Conservation (phyloP, 129 eudicot species). For the Logfia minima region DNA sequence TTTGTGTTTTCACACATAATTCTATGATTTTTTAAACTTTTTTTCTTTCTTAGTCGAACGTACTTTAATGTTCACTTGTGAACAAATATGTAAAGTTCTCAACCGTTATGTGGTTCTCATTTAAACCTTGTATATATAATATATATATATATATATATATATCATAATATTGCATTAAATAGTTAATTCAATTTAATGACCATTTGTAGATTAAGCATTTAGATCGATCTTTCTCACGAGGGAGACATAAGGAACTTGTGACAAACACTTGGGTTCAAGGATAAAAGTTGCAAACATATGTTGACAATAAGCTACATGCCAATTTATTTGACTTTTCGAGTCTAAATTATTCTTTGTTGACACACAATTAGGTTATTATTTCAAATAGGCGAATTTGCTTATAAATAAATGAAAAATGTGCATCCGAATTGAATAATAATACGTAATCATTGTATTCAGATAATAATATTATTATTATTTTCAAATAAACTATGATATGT, state of each 20-base stretch:
- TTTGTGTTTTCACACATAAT: no score
- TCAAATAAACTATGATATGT: background rate
- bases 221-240: conserved; percentile 4
- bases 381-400: background rate
- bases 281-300: conserved; percentile 32
- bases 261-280: conserved; percentile 34
- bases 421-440: background rate
- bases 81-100: no score
- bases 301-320: conserved; percentile 37
- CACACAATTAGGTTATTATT: background rate
- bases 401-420: background rate
- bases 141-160: no score
- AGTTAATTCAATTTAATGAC: no score
- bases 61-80: no score
- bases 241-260: conserved; percentile 37
- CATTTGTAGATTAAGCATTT: background rate
- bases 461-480: no score
- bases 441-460: no score
- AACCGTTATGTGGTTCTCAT: no score
- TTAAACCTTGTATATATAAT: no score
- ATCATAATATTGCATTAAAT: no score
- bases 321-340: conserved; percentile 28
- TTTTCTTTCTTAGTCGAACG: no score
- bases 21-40: no score
- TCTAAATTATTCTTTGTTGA: background rate